These are phyloP conservation scores for Cavenderia fasciculata DNA, from an alignment of 78 protist species.

Conservation along the genomic window DNA sequence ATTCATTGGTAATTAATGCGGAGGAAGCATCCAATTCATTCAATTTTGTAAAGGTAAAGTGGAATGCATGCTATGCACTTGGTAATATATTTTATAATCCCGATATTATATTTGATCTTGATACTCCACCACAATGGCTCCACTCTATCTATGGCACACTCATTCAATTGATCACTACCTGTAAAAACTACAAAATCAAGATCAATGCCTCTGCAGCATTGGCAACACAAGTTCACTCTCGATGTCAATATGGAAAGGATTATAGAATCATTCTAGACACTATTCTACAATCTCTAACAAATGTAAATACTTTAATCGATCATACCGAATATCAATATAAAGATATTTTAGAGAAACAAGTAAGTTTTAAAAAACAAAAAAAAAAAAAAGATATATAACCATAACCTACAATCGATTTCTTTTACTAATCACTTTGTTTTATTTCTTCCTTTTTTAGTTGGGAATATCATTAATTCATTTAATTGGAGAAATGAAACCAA, in stretches of 20 bases:
- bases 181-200: slow-evolving; percentile 65
- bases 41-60: slow-evolving; percentile 75
- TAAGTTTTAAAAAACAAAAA: background rate
- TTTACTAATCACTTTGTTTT: background rate
- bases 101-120: slow-evolving; percentile 30
- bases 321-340: slow-evolving; percentile 55
- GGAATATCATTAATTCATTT: slow-evolving; percentile 58
- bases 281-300: slow-evolving; percentile 4
- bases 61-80: slow-evolving; percentile 76
- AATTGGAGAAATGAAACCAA: slow-evolving; percentile 19
- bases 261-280: slow-evolving; percentile 22
- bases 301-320: slow-evolving; percentile 32
- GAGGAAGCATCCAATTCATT: slow-evolving; percentile 62
- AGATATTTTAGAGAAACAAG: slow-evolving; percentile 69
- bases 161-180: background rate
- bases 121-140: slow-evolving; percentile 33
- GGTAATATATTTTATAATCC: slow-evolving; percentile 64
- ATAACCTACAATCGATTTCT: no score
- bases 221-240: slow-evolving; percentile 25
- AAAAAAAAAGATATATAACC: no score
- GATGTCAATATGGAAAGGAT: slow-evolving; percentile 18
- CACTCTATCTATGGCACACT: slow-evolving; percentile 35
- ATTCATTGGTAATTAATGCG: slow-evolving; percentile 45
- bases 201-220: slow-evolving; percentile 64
- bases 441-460: background rate